Conservation (phyloP, 371 early-diverging fungal species). For the Capillidium heterosporum region DNA sequence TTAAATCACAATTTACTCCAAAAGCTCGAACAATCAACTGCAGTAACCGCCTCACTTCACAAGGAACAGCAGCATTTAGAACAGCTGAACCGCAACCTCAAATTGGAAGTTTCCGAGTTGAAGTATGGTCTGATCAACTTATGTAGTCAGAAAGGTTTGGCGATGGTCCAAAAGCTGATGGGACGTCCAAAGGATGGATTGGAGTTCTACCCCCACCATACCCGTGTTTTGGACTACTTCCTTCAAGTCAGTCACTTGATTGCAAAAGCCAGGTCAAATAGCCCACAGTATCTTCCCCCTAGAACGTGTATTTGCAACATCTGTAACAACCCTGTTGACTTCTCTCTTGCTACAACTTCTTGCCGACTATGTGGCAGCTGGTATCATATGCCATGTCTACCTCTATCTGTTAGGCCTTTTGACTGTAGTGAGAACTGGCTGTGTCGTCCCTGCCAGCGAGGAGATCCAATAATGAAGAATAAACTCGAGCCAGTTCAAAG, state of each 20-base stretch:
- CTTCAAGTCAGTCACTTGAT: conserved; percentile 1
- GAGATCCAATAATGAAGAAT: background rate
- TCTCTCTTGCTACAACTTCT: background rate
- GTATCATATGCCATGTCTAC: conserved; percentile 4
- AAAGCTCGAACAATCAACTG: no score
- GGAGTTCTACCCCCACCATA: conserved; percentile 6
- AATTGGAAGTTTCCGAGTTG: conserved; percentile 3
- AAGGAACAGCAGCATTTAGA: conserved; percentile 1
- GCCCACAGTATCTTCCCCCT: background rate
- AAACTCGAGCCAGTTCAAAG: background rate
- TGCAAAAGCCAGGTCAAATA: background rate
- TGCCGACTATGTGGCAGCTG: conserved; percentile 5
- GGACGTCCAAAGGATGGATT: conserved; percentile 5
- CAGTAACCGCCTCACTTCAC: background rate
- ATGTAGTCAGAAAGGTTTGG: background rate
- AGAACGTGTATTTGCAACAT: conserved; percentile 3
- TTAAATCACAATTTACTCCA: background rate
- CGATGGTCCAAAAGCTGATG: conserved; percentile 5
- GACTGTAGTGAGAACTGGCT: background rate
- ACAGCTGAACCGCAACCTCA: conserved; percentile 1
- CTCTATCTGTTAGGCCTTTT: background rate
- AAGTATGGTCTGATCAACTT: conserved; percentile 5
- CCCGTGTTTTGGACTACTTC: conserved; percentile 1
- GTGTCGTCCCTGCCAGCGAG: background rate
- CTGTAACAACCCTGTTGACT: conserved; percentile 1